Evolutionary conservation across 805 yeast genomes (phyloP).

Genomic region (Wickerhamiella australiensis): DNA sequence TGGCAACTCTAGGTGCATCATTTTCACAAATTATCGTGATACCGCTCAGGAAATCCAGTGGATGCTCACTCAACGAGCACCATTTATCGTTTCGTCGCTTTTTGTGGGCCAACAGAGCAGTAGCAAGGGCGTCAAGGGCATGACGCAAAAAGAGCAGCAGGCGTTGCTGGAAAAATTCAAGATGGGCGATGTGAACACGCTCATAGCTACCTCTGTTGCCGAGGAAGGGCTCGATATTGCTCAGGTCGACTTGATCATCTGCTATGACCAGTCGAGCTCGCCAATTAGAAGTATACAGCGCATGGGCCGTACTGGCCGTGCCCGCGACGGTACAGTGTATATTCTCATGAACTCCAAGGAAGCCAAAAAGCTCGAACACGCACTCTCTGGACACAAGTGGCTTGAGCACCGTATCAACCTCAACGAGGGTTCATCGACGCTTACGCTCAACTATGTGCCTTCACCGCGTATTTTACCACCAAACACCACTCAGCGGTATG

Average conservation of each 20-base stretch:
- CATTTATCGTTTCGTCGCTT: conserved; percentile 53
- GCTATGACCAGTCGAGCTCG: conserved; percentile 85
- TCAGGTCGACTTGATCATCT: conserved; percentile 86
- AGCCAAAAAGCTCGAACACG: conserved; percentile 62
- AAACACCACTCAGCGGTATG: conserved; percentile 43
- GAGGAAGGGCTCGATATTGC: conserved; percentile 98
- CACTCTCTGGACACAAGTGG: conserved; percentile 70
- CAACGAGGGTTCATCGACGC: conserved; percentile 24
- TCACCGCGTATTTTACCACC: conserved; percentile 62
- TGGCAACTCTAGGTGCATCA: conserved; percentile 51
- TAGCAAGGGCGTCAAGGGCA: conserved; percentile 44
- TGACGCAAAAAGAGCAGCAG: conserved; percentile 83
- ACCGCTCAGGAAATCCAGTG: conserved; percentile 81
- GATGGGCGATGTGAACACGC: conserved; percentile 56
- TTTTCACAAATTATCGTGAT: conserved; percentile 80
- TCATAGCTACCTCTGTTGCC: conserved; percentile 94
- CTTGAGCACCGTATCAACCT: conserved; percentile 54
- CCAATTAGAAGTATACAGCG: conserved; percentile 90
- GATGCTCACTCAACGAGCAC: conserved; percentile 31
- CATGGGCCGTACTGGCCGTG: conserved; percentile 97
- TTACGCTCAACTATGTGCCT: conserved; percentile 34
- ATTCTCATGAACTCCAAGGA: conserved; percentile 69
- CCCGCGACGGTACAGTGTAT: conserved; percentile 73
- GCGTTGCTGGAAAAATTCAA: conserved; percentile 64
- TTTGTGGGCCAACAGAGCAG: conserved; percentile 79